Evolutionary conservation across 495 filamentous ascomycete genomes (phyloP).

Genomic region (Cairneyella variabilis): DNA sequence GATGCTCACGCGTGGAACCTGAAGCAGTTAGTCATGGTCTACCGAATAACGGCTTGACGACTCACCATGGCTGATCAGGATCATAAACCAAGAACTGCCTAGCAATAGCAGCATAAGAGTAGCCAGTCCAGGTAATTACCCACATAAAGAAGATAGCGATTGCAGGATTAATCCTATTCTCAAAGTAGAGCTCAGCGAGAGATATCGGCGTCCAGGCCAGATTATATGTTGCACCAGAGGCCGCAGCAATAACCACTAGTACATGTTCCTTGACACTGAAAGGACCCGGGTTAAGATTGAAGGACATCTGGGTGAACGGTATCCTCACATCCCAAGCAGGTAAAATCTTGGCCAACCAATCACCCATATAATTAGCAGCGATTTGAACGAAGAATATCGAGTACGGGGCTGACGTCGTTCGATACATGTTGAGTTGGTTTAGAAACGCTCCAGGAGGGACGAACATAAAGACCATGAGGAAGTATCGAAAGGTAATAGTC

Average conservation of each 20-base stretch:
- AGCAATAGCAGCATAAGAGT: slow-evolving; percentile 50
- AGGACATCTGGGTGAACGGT: slow-evolving; percentile 44
- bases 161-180: slow-evolving; percentile 42
- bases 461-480: slow-evolving; percentile 48
- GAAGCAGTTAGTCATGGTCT: not conserved
- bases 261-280: slow-evolving; percentile 58
- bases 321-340: slow-evolving; percentile 42
- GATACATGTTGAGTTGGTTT: slow-evolving; percentile 48
- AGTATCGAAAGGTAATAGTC: slow-evolving; percentile 54
- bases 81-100: slow-evolving; percentile 53
- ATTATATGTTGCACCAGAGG: slow-evolving; percentile 51
- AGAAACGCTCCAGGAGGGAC: slow-evolving; percentile 50
- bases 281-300: slow-evolving; percentile 51
- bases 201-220: slow-evolving; percentile 46
- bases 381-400: slow-evolving; percentile 58
- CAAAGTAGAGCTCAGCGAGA: slow-evolving; percentile 51
- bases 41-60: slow-evolving; percentile 3
- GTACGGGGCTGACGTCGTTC: slow-evolving; percentile 52
- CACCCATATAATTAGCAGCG: slow-evolving; percentile 49
- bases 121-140: slow-evolving; percentile 51
- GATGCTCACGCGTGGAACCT: slow-evolving; percentile 14
- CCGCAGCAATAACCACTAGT: slow-evolving; percentile 49
- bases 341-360: slow-evolving; percentile 47
- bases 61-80: slow-evolving; percentile 48
- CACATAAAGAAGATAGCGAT: slow-evolving; percentile 56